These are phyloP conservation scores for Wickerhamiella dianesei DNA, from an alignment of 805 yeast species.

Conservation along the genomic window DNA sequence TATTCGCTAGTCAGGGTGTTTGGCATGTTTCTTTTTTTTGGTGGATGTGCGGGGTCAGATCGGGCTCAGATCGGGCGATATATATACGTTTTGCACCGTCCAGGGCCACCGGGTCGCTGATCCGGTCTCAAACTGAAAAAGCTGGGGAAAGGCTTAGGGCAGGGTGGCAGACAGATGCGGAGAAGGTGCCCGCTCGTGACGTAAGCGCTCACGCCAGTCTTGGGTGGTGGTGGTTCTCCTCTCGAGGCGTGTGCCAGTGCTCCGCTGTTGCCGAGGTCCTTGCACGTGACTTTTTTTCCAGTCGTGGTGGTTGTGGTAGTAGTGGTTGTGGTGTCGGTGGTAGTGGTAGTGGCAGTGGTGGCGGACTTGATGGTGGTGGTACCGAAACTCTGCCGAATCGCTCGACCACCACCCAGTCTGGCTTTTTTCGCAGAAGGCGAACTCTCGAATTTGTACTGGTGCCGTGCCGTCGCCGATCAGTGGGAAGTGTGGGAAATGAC, in stretches of 20 bases:
- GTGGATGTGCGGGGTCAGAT: background rate
- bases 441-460: too few relatives aligned
- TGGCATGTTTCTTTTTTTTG: conserved; percentile 14
- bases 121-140: background rate
- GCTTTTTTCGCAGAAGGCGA: too few relatives aligned
- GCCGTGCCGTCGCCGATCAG: too few relatives aligned
- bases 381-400: too few relatives aligned
- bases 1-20: conserved; percentile 19
- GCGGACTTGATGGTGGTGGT: too few relatives aligned
- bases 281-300: background rate
- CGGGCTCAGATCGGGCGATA: background rate
- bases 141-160: background rate
- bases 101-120: background rate
- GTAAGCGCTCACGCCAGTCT: too few relatives aligned
- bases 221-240: too few relatives aligned
- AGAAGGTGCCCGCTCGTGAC: background rate
- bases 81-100: too few relatives aligned
- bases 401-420: too few relatives aligned
- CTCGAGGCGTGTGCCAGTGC: too few relatives aligned
- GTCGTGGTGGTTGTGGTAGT: background rate
- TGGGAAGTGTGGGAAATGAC: too few relatives aligned
- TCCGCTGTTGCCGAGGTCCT: background rate
- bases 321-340: background rate
- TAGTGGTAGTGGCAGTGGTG: background rate
- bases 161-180: background rate